Evolutionary conservation across 2,329 filamentous ascomycete genomes (phyloP), one percentile per base, ranked within the genome.

Genomic region (Rhynchosporium secalis): DNA sequence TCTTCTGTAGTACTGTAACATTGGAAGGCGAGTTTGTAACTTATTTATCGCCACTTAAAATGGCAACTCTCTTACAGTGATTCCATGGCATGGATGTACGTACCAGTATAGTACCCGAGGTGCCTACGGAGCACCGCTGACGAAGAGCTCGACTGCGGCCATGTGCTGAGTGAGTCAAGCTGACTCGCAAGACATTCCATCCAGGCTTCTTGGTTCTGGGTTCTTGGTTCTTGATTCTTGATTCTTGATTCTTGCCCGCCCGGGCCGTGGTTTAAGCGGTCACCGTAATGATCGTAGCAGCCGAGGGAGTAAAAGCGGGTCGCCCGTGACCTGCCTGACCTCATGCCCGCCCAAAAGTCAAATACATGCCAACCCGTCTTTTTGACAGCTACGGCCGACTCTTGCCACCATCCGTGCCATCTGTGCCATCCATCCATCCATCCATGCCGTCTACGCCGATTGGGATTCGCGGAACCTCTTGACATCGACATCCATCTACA

Each of bases 181-280:
- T 55, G 60, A 62, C 60, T 62, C 60, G 60, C 60, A 62, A 56
- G 20, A 29, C 5, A 12, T 52, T 51, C 36, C 41, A n/a, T n/a
- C 41, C 13, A 20, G 20, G 20, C 20, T 20, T 20, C 20, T 20
- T 20, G 20, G 20, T 20, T 20, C 20, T 20, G 20, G 20, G 20
- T 20, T 20, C 20, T 20, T 20, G 20, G 1, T 20, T 20, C 20
- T 20, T 20, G 20, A 20, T 20, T 20, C 20, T 20, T 20, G 20
- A 20, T 20, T 20, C 20, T 20, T 20, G 20, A 20, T 20, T 20
- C 20, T 43, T 43, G 41, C 20, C 46, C 31, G 15, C 28, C 41
- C 29, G 7, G 15, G 28, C 29, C 56, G 29, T n/a, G 56, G 36
- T 20, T 26, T 48, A 48, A 41, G 43, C 55, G 55, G 45, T 5